A percentile compares a stretch with the other conserved stretches of the same genome.
phyloP scores from a whole-genome alignment of 495 filamentous ascomycete species.

The Neurospora africana region DNA sequence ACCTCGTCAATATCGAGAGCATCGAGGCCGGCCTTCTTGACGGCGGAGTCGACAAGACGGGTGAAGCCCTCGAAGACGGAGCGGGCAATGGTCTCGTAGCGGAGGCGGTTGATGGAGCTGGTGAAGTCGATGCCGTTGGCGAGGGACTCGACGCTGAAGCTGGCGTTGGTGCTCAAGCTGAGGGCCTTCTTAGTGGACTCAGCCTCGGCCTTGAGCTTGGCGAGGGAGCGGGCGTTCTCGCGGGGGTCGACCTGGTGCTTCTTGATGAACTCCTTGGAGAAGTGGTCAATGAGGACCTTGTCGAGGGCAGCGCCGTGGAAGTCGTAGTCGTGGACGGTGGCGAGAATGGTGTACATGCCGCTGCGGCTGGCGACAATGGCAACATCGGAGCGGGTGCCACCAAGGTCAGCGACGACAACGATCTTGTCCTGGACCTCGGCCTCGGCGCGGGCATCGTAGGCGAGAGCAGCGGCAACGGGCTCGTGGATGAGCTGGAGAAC shows the following conservation, averaged over 20 bases:
- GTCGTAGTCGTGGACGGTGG: conserved; percentile 91
- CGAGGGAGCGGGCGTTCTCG: conserved; percentile 64
- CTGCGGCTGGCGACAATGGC: conserved; percentile 82
- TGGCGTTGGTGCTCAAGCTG: conserved; percentile 75
- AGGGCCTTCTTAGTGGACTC: conserved; percentile 86
- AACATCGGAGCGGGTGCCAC: conserved; percentile 86
- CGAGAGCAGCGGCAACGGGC: conserved; percentile 82
- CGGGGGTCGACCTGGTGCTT: conserved; percentile 70
- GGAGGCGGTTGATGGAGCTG: conserved; percentile 80
- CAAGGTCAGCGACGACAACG: conserved; percentile 84
- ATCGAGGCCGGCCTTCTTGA: conserved; percentile 89
- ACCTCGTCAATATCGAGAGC: conserved; percentile 90
- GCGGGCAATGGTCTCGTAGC: conserved; percentile 80
- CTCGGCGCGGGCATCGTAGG: conserved; percentile 82
- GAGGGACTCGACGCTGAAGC: conserved; percentile 81
- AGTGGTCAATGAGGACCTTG: conserved; percentile 85
- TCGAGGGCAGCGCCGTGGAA: conserved; percentile 74
- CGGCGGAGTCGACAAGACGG: conserved; percentile 66
- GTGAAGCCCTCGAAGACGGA: conserved; percentile 82
- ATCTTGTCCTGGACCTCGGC: conserved; percentile 70
- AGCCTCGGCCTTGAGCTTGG: conserved; percentile 86
- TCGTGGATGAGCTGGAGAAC: conserved; percentile 89
- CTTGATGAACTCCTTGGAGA: conserved; percentile 97
- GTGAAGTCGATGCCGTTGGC: conserved; percentile 82
- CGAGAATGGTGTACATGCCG: conserved; percentile 92